A percentile compares a stretch with the other conserved stretches of the same genome.
Conservation (phyloP, 352 stramenopile genomes). For the Phytophthora brassicae region DNA sequence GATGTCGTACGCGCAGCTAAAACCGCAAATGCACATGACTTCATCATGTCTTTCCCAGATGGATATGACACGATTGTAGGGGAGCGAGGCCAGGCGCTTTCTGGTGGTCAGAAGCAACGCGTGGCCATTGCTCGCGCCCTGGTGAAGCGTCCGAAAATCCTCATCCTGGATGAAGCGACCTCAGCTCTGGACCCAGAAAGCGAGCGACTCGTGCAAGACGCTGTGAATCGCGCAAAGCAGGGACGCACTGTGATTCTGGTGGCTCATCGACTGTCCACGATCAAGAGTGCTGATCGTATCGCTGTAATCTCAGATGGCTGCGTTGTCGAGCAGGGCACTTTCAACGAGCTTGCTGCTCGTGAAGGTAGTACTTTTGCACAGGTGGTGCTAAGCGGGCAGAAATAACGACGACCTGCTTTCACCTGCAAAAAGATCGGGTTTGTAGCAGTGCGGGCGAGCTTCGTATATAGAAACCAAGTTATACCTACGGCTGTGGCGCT, state of each 20-base stretch:
- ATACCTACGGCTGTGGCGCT: constrained; percentile 11
- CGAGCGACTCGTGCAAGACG: constrained; percentile 78
- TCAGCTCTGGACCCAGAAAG: constrained; percentile 77
- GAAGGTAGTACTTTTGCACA: constrained; percentile 74
- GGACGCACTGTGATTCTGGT: constrained; percentile 96
- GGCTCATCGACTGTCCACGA: constrained; percentile 95
- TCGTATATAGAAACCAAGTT: constrained; percentile 24
- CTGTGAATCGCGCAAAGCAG: constrained; percentile 70
- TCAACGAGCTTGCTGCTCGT: constrained; percentile 57
- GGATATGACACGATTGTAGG: constrained; percentile 80
- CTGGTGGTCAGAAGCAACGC: constrained; percentile 81
- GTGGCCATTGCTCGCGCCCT: constrained; percentile 74
- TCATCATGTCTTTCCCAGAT: constrained; percentile 75
- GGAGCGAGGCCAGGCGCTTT: constrained; percentile 70
- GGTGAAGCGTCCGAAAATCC: constrained; percentile 73
- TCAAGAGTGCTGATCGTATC: constrained; percentile 91
- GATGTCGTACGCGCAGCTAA: constrained; percentile 66
- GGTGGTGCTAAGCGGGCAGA: constrained; percentile 70
- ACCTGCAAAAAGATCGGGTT: not conserved
- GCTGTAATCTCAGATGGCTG: constrained; percentile 87
- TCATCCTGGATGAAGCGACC: constrained; percentile 81
- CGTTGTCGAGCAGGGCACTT: constrained; percentile 86
- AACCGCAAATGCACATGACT: constrained; percentile 75
- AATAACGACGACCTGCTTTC: constrained; percentile 19
- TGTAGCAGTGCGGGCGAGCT: constrained; percentile 3